These are phyloP conservation scores for Colletotrichum falcatum DNA, from an alignment of 2,329 filamentous ascomycete species.

Conservation along the genomic window DNA sequence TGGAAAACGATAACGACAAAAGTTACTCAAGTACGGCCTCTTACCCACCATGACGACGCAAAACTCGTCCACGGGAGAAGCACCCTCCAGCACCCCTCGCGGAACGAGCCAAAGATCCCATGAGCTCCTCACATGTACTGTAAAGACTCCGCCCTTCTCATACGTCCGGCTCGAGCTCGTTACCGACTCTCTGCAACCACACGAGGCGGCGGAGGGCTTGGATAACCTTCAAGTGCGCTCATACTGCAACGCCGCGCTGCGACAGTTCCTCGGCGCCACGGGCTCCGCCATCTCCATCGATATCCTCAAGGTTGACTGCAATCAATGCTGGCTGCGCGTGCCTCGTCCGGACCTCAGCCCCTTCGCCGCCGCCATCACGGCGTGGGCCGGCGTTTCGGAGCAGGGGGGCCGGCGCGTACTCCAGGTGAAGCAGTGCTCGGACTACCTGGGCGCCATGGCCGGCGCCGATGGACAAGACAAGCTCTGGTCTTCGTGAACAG, in stretches of 20 bases:
- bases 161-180: constrained; percentile 68
- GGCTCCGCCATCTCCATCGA: constrained; percentile 77
- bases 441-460: constrained; percentile 72
- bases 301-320: constrained; percentile 70
- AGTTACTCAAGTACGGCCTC: not conserved
- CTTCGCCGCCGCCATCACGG: constrained; percentile 74
- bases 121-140: constrained; percentile 63
- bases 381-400: constrained; percentile 66
- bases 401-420: constrained; percentile 62
- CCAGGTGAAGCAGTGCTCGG: constrained; percentile 67
- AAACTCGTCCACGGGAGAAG: constrained; percentile 7
- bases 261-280: constrained; percentile 76
- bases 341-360: constrained; percentile 70
- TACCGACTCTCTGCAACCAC: constrained; percentile 42
- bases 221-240: constrained; percentile 73
- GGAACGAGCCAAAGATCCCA: constrained; percentile 51
- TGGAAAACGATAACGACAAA: not conserved
- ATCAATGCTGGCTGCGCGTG: constrained; percentile 73
- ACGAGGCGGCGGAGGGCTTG: constrained; percentile 49
- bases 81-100: constrained; percentile 13
- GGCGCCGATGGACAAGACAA: constrained; percentile 59
- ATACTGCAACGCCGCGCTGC: constrained; percentile 72
- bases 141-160: constrained; percentile 64
- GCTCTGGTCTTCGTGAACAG: constrained; percentile 61
- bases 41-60: constrained; percentile 32